phyloP scores from a whole-genome alignment of 345 rosid genomes.

The Carallia brachiata region DNA sequence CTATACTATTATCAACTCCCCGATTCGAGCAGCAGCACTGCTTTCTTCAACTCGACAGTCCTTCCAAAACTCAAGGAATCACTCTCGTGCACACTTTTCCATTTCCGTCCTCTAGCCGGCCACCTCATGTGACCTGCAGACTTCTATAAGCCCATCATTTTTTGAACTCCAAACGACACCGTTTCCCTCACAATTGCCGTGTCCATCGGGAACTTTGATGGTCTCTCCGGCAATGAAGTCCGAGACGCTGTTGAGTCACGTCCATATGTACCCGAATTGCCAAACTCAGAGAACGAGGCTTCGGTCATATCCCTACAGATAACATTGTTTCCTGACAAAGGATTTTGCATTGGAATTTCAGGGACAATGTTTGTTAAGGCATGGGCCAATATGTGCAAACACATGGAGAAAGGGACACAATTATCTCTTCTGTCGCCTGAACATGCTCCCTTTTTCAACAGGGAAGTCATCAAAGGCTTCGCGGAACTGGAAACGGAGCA shows the following conservation, averaged over 20 bases:
- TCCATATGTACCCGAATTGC: not conserved
- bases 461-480: not conserved
- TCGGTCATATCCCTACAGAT: constrained; percentile 1
- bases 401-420: not conserved
- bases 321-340: constrained; percentile 6
- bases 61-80: constrained; percentile 38
- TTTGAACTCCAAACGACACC: constrained; percentile 19
- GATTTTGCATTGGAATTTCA: not conserved
- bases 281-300: not conserved
- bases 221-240: not conserved
- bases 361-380: constrained; percentile 3
- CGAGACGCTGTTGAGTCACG: not conserved
- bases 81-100: constrained; percentile 30
- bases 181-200: constrained; percentile 41
- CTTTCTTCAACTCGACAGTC: constrained; percentile 30
- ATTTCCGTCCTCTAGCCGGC: constrained; percentile 38
- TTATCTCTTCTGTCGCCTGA: constrained; percentile 1
- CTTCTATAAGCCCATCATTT: constrained; percentile 24
- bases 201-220: constrained; percentile 23
- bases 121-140: constrained; percentile 22
- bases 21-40: not conserved
- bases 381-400: constrained; percentile 10
- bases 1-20: constrained; percentile 34
- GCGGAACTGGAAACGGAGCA: not conserved
- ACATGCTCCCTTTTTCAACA: constrained; percentile 14